phyloP scores from a whole-genome alignment of 1,284 basidiomycete genomes.

The Bjerkandera adusta region DNA sequence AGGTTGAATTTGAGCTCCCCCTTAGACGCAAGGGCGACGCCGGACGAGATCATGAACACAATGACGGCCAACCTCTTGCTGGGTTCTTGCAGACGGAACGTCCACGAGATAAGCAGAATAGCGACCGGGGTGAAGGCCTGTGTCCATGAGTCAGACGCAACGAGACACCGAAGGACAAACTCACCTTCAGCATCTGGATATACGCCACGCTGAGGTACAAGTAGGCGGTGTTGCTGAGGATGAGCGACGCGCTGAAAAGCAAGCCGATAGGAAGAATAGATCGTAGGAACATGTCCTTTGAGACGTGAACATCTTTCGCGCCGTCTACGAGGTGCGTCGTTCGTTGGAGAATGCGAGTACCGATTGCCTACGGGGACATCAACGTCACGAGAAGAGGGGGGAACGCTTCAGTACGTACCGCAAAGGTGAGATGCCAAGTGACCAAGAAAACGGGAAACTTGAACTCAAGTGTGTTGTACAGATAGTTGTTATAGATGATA shows the following conservation, averaged over 20 bases:
- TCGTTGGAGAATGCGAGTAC: conserved; percentile 85
- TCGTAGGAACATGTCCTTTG: conserved; percentile 77
- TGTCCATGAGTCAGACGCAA: not conserved
- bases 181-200: conserved; percentile 97
- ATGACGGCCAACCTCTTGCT: conserved; percentile 80
- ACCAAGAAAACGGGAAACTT: conserved; percentile 87
- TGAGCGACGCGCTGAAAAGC: conserved; percentile 90
- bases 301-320: conserved; percentile 84
- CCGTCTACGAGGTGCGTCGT: conserved; percentile 91
- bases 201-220: conserved; percentile 90
- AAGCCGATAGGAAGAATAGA: conserved; percentile 94
- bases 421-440: conserved; percentile 84
- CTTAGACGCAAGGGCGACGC: conserved; percentile 86
- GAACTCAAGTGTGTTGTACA: conserved; percentile 84
- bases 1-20: conserved; percentile 88
- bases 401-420: conserved; percentile 47
- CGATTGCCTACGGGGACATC: conserved; percentile 60
- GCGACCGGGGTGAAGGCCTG: conserved; percentile 96
- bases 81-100: conserved; percentile 87
- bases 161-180: conserved; percentile 12
- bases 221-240: conserved; percentile 94
- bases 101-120: conserved; percentile 93
- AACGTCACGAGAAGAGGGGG: not conserved
- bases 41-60: conserved; percentile 89
- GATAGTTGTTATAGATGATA: conserved; percentile 96